Evolutionary conservation across 257 asterid species (phyloP), one percentile per base, ranked within the genome.

Genomic region (Solanum stenotomum): DNA sequence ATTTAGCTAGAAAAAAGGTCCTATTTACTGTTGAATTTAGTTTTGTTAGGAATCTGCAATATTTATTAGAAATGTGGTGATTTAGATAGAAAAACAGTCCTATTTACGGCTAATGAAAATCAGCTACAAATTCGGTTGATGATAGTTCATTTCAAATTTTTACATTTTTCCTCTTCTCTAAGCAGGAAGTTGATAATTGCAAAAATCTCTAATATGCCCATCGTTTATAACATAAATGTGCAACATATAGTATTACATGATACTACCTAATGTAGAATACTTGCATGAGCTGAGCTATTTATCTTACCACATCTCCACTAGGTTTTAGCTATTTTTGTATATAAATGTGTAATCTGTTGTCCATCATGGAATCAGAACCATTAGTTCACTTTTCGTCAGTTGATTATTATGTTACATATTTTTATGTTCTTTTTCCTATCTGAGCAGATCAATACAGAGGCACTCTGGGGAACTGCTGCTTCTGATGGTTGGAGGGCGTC

Each of bases 401-500:
- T 86, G 85, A 84, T 65, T 4, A 52, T 13, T 40, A 63, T 42
- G 46, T 35, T 78, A 33, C 72, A 33, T 56, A 49, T 70, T 52
- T 52, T 52, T 87, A 85, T 89, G 22, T 71, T 81, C 29, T 63
- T 92, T 89, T 38, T 83, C 67, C 89, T 88, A 52, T 89, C 31
- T 87, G 89, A 88, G 91, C 93, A 95, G 96, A 94, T 97, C 88
- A 89, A 96, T 86, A 92, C 92, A 76, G 94, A 95, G 89, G 85
- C 91, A 68, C 99, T 97, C 84, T 97, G 99, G 99, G 93, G 86
- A 81, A 87, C 96, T 82, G 98, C 98, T 84, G 92, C 92, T 87
- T 93, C 99, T 87, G 94, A 91, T 91, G 99, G 96, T 84, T 97
- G 99, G 99, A 94, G 95, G 88, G 98, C 99, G 56, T 97, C 99